These are phyloP conservation scores for Aspergillus fumigatus DNA, from an alignment of 2,329 filamentous ascomycete species.

Conservation along the genomic window DNA sequence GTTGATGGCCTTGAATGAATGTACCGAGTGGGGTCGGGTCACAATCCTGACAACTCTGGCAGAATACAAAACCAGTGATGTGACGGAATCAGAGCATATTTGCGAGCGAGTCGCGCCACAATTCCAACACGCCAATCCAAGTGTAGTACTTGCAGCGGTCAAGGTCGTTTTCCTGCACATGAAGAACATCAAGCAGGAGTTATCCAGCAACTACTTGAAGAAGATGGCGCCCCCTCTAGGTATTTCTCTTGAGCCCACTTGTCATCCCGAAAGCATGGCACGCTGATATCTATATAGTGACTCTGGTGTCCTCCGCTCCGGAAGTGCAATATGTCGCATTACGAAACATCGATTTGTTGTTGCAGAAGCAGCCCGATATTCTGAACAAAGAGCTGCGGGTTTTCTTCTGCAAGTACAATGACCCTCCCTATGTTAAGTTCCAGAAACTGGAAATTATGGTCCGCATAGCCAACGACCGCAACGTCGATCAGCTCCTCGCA, in stretches of 20 bases:
- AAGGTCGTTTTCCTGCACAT: slow-evolving; percentile 98
- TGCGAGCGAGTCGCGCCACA: slow-evolving; percentile 94
- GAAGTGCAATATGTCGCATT: slow-evolving; percentile 98
- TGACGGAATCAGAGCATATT: slow-evolving; percentile 96
- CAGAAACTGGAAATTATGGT: slow-evolving; percentile 99
- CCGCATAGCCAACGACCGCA: slow-evolving; percentile 93
- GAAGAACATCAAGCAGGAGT: slow-evolving; percentile 72
- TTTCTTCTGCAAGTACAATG: slow-evolving; percentile 99
- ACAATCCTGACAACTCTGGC: slow-evolving; percentile 88
- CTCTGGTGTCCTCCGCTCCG: slow-evolving; percentile 87
- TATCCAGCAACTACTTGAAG: slow-evolving; percentile 82
- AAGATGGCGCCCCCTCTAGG: slow-evolving; percentile 97
- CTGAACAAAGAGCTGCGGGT: slow-evolving; percentile 95
- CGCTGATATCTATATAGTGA: slow-evolving; percentile 58
- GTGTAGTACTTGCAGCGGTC: slow-evolving; percentile 93
- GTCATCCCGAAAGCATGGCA: background rate
- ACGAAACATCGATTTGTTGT: slow-evolving; percentile 88
- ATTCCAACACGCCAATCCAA: slow-evolving; percentile 97
- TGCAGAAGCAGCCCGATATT: slow-evolving; percentile 95
- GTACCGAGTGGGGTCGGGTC: slow-evolving; percentile 96
- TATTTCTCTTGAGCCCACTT: slow-evolving; percentile 35
- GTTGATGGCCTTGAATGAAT: slow-evolving; percentile 93
- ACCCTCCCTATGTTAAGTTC: slow-evolving; percentile 94
- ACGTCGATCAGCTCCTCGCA: slow-evolving; percentile 88
- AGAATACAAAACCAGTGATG: slow-evolving; percentile 78